Conservation (phyloP, 2,329 filamentous ascomycete genomes). For the Tolypocladium tropicale region DNA sequence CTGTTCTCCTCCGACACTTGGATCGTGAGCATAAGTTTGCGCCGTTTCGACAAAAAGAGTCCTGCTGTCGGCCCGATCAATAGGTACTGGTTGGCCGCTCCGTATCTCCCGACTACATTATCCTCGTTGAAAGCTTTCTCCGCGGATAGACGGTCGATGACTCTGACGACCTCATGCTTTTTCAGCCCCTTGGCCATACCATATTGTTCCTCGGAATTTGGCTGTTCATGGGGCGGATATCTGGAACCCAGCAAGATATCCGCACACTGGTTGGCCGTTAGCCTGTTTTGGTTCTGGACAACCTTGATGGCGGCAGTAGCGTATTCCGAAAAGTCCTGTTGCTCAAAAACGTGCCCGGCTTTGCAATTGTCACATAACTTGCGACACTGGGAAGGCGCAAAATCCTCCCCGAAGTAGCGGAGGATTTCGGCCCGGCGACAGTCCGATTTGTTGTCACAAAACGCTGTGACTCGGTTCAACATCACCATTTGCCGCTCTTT, state of each 20-base stretch:
- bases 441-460: conserved; percentile 80
- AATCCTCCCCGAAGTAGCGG: conserved; percentile 87
- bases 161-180: conserved; percentile 67
- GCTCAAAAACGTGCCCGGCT: conserved; percentile 59
- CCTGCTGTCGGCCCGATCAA: conserved; percentile 31
- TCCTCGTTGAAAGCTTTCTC: conserved; percentile 67
- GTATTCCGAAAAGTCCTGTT: conserved; percentile 65
- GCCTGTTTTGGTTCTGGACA: conserved; percentile 47
- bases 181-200: conserved; percentile 61
- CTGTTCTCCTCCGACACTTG: conserved; percentile 23
- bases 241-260: conserved; percentile 70
- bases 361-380: conserved; percentile 83
- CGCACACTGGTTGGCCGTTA: conserved; percentile 73
- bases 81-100: conserved; percentile 68
- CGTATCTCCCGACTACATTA: conserved; percentile 38
- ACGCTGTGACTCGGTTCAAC: conserved; percentile 75
- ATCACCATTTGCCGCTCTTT: conserved; percentile 78
- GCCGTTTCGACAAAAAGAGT: conserved; percentile 32
- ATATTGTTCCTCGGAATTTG: conserved; percentile 46
- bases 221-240: conserved; percentile 44
- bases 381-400: conserved; percentile 60
- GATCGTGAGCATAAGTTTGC: conserved; percentile 34
- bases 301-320: conserved; percentile 62
- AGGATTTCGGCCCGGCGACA: conserved; percentile 84
- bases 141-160: conserved; percentile 67